A percentile compares a stretch with the other conserved stretches of the same genome.
Conservation (phyloP, 805 yeast genomes). For the Scheffersomyces spartinae region DNA sequence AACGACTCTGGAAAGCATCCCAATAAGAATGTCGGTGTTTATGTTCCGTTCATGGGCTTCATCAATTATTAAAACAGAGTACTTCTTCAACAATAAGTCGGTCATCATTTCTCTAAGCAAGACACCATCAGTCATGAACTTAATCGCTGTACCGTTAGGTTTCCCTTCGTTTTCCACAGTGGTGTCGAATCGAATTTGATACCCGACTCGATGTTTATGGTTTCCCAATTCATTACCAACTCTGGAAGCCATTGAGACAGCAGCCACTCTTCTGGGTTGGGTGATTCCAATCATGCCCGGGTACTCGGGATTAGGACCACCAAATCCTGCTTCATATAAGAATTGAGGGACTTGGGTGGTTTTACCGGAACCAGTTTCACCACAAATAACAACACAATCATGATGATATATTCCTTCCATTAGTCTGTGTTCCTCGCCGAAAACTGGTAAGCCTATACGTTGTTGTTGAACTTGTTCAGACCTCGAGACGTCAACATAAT, state of each 20-base stretch:
- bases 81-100: slow-evolving; percentile 70
- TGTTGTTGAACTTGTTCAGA: slow-evolving; percentile 51
- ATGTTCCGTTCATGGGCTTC: slow-evolving; percentile 97
- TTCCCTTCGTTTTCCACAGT: slow-evolving; percentile 40
- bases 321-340: slow-evolving; percentile 86
- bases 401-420: slow-evolving; percentile 95
- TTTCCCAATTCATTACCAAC: slow-evolving; percentile 68
- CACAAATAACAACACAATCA: slow-evolving; percentile 84
- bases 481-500: slow-evolving; percentile 58
- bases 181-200: slow-evolving; percentile 76
- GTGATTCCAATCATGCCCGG: slow-evolving; percentile 97
- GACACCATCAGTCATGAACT: slow-evolving; percentile 94
- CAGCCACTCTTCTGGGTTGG: slow-evolving; percentile 92
- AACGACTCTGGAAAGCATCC: slow-evolving; percentile 83
- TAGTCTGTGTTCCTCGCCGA: slow-evolving; percentile 78
- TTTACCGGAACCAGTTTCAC: slow-evolving; percentile 98
- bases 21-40: slow-evolving; percentile 91
- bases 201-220: slow-evolving; percentile 58
- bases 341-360: slow-evolving; percentile 98
- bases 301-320: slow-evolving; percentile 41
- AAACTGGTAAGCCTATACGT: slow-evolving; percentile 75
- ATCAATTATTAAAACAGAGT: slow-evolving; percentile 82
- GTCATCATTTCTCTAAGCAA: slow-evolving; percentile 84
- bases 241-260: slow-evolving; percentile 82
- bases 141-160: slow-evolving; percentile 48